phyloP scores from a whole-genome alignment of 352 stramenopile genomes.

The Pythium sukuiense region DNA sequence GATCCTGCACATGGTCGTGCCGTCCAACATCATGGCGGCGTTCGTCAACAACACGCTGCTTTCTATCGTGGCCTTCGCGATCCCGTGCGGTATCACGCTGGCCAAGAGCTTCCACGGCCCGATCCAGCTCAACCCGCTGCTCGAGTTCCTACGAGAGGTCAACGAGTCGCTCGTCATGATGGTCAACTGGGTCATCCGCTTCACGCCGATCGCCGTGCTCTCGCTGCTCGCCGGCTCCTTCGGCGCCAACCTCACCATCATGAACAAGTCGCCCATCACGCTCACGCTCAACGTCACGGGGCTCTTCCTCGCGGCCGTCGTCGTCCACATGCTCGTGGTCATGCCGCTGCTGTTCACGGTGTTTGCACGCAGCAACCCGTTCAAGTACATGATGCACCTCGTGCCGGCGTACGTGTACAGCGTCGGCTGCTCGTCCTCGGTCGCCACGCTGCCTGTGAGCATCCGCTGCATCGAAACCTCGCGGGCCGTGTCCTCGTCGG shows the following conservation, averaged over 20 bases:
- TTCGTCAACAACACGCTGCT: slow-evolving; percentile 69
- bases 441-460: slow-evolving; percentile 63
- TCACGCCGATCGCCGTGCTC: slow-evolving; percentile 72
- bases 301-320: slow-evolving; percentile 39
- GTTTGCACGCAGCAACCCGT: slow-evolving; percentile 69
- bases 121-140: slow-evolving; percentile 67
- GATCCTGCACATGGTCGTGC: slow-evolving; percentile 62
- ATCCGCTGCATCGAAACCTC: slow-evolving; percentile 65
- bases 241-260: slow-evolving; percentile 39
- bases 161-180: slow-evolving; percentile 82
- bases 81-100: slow-evolving; percentile 62
- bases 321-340: slow-evolving; percentile 67
- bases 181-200: slow-evolving; percentile 67
- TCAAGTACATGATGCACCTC: slow-evolving; percentile 69
- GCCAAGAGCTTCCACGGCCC: slow-evolving; percentile 71
- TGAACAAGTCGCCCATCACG: slow-evolving; percentile 42
- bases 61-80: slow-evolving; percentile 69
- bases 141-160: slow-evolving; percentile 78
- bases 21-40: slow-evolving; percentile 69
- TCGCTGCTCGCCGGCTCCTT: slow-evolving; percentile 71
- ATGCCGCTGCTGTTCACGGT: slow-evolving; percentile 56
- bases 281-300: slow-evolving; percentile 48
- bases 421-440: slow-evolving; percentile 74
- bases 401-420: slow-evolving; percentile 69
- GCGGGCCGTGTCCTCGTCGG: slow-evolving; percentile 47